These are phyloP conservation scores for Aspergillus haitiensis DNA, from an alignment of 495 filamentous ascomycete species.

Conservation along the genomic window DNA sequence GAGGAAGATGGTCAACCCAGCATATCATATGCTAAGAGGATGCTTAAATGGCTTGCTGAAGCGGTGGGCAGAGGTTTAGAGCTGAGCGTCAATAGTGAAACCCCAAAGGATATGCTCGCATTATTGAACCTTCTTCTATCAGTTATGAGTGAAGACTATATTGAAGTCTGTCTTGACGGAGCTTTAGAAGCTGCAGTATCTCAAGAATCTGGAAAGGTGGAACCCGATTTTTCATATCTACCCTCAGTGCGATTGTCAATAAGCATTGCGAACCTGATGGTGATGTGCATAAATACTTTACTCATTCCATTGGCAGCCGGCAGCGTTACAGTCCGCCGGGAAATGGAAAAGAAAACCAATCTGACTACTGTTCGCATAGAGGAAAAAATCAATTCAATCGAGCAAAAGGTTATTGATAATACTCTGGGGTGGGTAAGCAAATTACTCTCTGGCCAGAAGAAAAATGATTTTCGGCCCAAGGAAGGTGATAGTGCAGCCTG, in stretches of 20 bases:
- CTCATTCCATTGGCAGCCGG: constrained; percentile 84
- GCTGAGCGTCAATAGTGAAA: constrained; percentile 79
- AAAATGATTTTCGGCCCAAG: constrained; percentile 86
- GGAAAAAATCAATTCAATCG: constrained; percentile 81
- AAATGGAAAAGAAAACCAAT: constrained; percentile 84
- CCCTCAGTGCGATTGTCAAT: constrained; percentile 75
- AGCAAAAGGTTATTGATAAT: constrained; percentile 83
- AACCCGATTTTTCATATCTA: constrained; percentile 87
- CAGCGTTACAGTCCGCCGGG: constrained; percentile 84
- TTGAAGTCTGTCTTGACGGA: constrained; percentile 91
- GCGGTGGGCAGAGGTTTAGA: constrained; percentile 91
- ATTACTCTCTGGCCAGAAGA: constrained; percentile 78
- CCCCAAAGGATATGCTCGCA: constrained; percentile 89
- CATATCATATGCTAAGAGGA: constrained; percentile 84
- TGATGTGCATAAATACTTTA: constrained; percentile 83
- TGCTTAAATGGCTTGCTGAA: constrained; percentile 98
- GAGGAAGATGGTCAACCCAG: constrained; percentile 85
- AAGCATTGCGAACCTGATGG: constrained; percentile 88
- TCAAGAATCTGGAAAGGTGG: constrained; percentile 73
- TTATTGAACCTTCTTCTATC: constrained; percentile 80
- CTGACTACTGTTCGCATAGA: constrained; percentile 75
- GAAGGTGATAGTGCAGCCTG: constrained; percentile 74
- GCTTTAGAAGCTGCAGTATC: constrained; percentile 71
- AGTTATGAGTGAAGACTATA: constrained; percentile 89
- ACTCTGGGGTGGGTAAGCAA: constrained; percentile 75